phyloP scores from a whole-genome alignment of 441 rosid genomes.

The Breynia disticha region DNA sequence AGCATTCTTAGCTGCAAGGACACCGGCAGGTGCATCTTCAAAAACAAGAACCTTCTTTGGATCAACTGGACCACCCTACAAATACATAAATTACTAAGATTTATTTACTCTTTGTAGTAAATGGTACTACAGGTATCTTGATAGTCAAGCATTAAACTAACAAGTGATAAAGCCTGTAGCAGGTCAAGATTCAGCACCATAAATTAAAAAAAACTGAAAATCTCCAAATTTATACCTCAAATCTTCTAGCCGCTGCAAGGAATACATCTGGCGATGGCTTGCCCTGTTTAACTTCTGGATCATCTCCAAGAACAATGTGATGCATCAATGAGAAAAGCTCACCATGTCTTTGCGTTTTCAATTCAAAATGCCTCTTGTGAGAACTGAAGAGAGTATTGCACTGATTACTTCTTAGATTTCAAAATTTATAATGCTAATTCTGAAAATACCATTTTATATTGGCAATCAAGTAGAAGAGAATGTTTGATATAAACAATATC shows the following conservation, averaged over 20 bases:
- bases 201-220: constrained; percentile 7
- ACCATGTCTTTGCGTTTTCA: constrained; percentile 69
- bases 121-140: background rate
- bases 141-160: constrained; percentile 1
- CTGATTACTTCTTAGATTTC: background rate
- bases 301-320: constrained; percentile 85
- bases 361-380: constrained; percentile 61
- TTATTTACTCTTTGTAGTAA: constrained; percentile 1
- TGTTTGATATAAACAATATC: background rate
- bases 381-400: constrained; percentile 37
- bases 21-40: constrained; percentile 96
- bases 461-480: background rate
- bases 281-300: constrained; percentile 89
- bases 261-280: constrained; percentile 86
- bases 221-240: constrained; percentile 36
- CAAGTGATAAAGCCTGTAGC: constrained; percentile 2
- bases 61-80: constrained; percentile 57
- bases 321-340: constrained; percentile 86
- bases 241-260: constrained; percentile 85
- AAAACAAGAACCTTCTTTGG: constrained; percentile 51
- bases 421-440: background rate
- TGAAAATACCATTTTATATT: background rate
- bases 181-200: background rate
- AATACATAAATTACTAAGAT: constrained; percentile 17
- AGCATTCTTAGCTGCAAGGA: constrained; percentile 78